phyloP scores from a whole-genome alignment of 78 protist species.

The Cavenderia fasciculata region DNA sequence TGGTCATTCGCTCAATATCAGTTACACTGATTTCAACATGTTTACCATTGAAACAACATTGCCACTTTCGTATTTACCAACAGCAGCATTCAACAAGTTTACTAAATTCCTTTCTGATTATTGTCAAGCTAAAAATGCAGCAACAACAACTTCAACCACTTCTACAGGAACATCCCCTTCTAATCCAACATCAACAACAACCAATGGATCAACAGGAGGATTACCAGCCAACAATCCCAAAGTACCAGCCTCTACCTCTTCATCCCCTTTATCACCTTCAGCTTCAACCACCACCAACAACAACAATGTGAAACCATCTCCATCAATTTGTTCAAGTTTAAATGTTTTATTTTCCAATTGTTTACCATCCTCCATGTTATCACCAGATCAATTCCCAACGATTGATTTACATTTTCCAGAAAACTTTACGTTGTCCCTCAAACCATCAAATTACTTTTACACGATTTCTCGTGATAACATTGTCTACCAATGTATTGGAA shows the following conservation, averaged over 20 bases:
- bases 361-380: not conserved
- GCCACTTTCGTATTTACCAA: constrained; percentile 48
- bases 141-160: too few species aligned
- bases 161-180: too few species aligned
- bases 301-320: too few species aligned
- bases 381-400: constrained; percentile 27
- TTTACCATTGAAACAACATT: constrained; percentile 35
- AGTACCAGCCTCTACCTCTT: too few species aligned
- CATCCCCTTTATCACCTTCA: too few species aligned
- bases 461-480: constrained; percentile 11
- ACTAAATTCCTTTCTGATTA: constrained; percentile 3
- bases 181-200: too few species aligned
- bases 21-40: not conserved
- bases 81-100: not conserved
- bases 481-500: constrained; percentile 40
- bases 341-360: not conserved
- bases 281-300: too few species aligned
- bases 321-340: constrained; percentile 1
- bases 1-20: not conserved
- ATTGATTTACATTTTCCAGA: constrained; percentile 16
- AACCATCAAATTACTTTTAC: constrained; percentile 53
- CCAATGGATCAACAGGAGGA: too few species aligned
- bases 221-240: too few species aligned
- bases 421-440: constrained; percentile 8
- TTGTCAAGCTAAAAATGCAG: constrained; percentile 13